Evolutionary conservation across 73 alveolate genomes (phyloP).

Genomic region (Tetrahymena borealis): DNA sequence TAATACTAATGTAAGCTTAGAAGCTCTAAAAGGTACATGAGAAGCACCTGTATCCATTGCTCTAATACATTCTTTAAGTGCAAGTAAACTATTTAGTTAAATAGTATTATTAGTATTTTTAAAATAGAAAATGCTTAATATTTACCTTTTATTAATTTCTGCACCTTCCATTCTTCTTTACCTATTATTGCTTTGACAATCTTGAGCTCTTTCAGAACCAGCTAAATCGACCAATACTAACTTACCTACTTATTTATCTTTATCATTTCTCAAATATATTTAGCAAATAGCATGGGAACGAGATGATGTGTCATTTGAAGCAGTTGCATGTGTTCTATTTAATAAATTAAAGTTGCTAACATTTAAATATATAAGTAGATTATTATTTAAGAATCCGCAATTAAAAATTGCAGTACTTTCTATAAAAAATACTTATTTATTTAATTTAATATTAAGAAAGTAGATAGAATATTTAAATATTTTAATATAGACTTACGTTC

Average conservation of each 20-base stretch:
- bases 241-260: constrained; percentile 73
- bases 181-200: constrained; percentile 84
- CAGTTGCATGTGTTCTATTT: constrained; percentile 80
- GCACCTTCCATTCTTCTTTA: constrained; percentile 97
- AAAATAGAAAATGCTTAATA: not conserved
- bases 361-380: too few relatives aligned
- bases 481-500: constrained; percentile 52
- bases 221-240: constrained; percentile 90
- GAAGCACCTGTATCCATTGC: constrained; percentile 86
- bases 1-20: constrained; percentile 93
- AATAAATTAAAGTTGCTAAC: too few relatives aligned
- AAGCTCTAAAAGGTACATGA: constrained; percentile 98
- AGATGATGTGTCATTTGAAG: constrained; percentile 93
- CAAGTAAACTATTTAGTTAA: constrained; percentile 58
- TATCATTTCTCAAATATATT: constrained; percentile 66
- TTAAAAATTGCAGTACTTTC: too few relatives aligned
- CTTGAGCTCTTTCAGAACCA: constrained; percentile 98
- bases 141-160: constrained; percentile 80
- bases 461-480: too few relatives aligned
- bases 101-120: not conserved
- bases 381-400: too few relatives aligned
- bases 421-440: too few relatives aligned
- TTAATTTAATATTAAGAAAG: too few relatives aligned
- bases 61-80: constrained; percentile 96
- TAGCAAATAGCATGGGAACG: constrained; percentile 95